These are phyloP conservation scores for Capsicum pubescens DNA, from an alignment of 257 asterid genomes.

Conservation along the genomic window DNA sequence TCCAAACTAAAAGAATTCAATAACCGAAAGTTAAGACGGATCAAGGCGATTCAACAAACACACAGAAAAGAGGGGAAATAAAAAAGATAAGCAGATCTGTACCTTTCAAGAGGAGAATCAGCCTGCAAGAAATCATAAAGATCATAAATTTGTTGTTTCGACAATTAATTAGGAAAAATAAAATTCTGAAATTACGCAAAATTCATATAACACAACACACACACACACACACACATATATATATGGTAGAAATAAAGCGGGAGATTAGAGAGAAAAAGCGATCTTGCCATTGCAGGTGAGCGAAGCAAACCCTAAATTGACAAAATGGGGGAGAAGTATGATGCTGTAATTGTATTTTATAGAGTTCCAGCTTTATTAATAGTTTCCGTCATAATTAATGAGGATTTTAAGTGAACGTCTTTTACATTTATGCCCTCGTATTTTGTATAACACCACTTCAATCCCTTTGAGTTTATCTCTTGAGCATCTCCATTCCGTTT, in stretches of 20 bases:
- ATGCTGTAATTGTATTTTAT: neutral
- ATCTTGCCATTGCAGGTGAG: constrained; percentile 23
- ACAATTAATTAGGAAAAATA: neutral
- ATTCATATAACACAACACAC: neutral
- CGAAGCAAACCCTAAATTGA: constrained; percentile 27
- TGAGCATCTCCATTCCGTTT: too few relatives aligned
- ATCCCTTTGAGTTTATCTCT: too few relatives aligned
- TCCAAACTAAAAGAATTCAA: neutral
- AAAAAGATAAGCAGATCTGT: neutral
- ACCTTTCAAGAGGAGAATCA: constrained; percentile 34
- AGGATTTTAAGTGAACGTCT: neutral
- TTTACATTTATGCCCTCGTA: neutral
- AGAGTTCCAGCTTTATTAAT: neutral
- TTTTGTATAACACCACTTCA: neutral
- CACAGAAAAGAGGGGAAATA: neutral
- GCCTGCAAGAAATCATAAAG: constrained; percentile 24
- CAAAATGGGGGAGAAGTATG: neutral
- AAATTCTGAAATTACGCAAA: neutral
- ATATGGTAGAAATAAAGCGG: neutral
- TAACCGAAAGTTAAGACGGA: neutral
- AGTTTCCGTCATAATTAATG: neutral
- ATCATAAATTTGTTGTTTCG: neutral
- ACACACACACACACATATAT: neutral
- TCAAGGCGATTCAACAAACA: neutral
- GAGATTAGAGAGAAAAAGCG: neutral